A percentile compares a stretch with the other conserved stretches of the same genome.
phyloP scores from a whole-genome alignment of 805 yeast genomes.

The Pichia kluyveri region DNA sequence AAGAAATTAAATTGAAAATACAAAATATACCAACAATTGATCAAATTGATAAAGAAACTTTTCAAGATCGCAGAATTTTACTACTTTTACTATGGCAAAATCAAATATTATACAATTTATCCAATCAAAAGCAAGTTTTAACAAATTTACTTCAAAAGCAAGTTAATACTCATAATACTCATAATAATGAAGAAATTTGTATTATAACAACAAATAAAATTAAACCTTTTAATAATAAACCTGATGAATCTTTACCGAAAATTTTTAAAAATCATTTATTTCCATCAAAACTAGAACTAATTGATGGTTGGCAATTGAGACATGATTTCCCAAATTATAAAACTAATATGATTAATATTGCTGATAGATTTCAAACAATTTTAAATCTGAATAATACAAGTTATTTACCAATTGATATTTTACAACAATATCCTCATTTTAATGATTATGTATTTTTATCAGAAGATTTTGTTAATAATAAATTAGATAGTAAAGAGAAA shows the following conservation, averaged over 20 bases:
- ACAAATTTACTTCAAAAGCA: slow-evolving; percentile 5
- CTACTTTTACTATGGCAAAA: slow-evolving; percentile 24
- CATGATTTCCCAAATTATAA: slow-evolving; percentile 22
- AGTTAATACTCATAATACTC: not conserved
- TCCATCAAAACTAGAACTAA: slow-evolving; percentile 22
- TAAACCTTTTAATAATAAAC: slow-evolving; percentile 10
- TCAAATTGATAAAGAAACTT: slow-evolving; percentile 13
- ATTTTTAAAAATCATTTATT: slow-evolving; percentile 14
- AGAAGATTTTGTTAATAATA: slow-evolving; percentile 13
- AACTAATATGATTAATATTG: slow-evolving; percentile 21
- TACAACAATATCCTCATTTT: slow-evolving; percentile 17
- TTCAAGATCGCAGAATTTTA: slow-evolving; percentile 22
- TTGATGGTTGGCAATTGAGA: slow-evolving; percentile 27
- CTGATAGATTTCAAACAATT: slow-evolving; percentile 15
- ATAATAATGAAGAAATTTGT: slow-evolving; percentile 15
- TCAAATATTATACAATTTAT: slow-evolving; percentile 21
- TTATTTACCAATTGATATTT: slow-evolving; percentile 11
- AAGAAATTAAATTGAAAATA: not conserved
- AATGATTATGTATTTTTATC: slow-evolving; percentile 11
- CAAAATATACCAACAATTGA: slow-evolving; percentile 6
- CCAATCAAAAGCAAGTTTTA: slow-evolving; percentile 18
- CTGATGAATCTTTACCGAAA: slow-evolving; percentile 5
- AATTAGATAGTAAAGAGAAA: slow-evolving; percentile 17
- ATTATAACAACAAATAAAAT: slow-evolving; percentile 22
- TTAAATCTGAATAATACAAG: slow-evolving; percentile 20